Conservation (phyloP, 139 green algal genomes). For the Ettlia oleoabundans region DNA sequence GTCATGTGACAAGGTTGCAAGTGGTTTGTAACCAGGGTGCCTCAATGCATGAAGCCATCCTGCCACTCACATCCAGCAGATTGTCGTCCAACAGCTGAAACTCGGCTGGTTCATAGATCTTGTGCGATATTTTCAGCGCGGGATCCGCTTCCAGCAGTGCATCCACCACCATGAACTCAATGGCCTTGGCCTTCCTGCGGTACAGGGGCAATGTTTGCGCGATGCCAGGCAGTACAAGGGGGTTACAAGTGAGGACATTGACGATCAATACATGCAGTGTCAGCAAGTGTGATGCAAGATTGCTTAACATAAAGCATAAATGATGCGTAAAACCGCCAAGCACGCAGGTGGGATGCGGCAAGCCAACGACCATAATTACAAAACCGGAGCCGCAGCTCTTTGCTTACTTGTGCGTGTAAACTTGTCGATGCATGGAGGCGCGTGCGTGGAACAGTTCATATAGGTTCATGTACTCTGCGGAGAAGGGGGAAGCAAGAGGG, state of each 20-base stretch:
- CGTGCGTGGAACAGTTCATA: slow-evolving; percentile 78
- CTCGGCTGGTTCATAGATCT: slow-evolving; percentile 36
- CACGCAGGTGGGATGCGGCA: too few species aligned
- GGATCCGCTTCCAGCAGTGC: slow-evolving; percentile 75
- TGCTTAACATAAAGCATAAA: too few species aligned
- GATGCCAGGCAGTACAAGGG: too few species aligned
- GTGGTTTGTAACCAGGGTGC: too few species aligned
- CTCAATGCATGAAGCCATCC: not conserved
- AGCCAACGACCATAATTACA: too few species aligned
- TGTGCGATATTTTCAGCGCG: slow-evolving; percentile 56
- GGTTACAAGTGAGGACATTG: too few species aligned
- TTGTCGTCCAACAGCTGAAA: slow-evolving; percentile 83
- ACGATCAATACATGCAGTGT: too few species aligned
- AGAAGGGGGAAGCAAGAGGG: not conserved
- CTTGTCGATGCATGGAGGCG: slow-evolving; percentile 70
- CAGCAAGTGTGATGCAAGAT: too few species aligned
- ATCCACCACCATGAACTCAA: slow-evolving; percentile 91
- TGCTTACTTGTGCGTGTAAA: slow-evolving; percentile 82
- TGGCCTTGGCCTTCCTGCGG: slow-evolving; percentile 70
- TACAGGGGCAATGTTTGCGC: too few species aligned
- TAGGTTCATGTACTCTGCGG: slow-evolving; percentile 77
- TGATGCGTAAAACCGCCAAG: too few species aligned
- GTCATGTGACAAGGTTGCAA: too few species aligned
- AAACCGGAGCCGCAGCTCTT: too few species aligned
- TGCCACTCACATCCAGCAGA: slow-evolving; percentile 58